phyloP scores from a whole-genome alignment of 345 rosid species.

The Streptanthus diversifolius region DNA sequence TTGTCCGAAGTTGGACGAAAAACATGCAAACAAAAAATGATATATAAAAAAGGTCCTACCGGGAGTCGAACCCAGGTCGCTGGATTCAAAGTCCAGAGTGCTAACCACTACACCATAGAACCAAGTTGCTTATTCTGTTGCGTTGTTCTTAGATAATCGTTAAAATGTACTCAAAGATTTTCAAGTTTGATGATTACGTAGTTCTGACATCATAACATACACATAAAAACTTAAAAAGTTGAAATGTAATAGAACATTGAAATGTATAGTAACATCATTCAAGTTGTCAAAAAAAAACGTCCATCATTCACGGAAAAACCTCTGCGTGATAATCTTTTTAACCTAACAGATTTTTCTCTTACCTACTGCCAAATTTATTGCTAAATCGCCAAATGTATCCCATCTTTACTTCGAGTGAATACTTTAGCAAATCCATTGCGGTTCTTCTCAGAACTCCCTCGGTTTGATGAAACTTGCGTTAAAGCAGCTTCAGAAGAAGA shows the following conservation, averaged over 20 bases:
- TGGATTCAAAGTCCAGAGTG: constrained; percentile 95
- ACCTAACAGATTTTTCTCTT: constrained; percentile 8
- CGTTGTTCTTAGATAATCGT: accelerated
- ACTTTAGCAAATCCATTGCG: constrained; percentile 87
- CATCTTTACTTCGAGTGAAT: constrained; percentile 80
- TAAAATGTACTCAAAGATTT: no score
- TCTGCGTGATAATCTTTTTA: constrained; percentile 7
- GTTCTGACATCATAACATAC: background rate
- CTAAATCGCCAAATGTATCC: constrained; percentile 80
- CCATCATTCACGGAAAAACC: background rate
- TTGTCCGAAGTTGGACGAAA: background rate
- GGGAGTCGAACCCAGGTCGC: constrained; percentile 54
- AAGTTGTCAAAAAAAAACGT: background rate
- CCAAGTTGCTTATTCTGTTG: background rate
- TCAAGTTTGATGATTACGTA: no score
- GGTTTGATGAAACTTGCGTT: constrained; percentile 33
- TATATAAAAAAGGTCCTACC: background rate
- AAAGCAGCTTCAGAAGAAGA: constrained; percentile 7
- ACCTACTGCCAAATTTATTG: constrained; percentile 4
- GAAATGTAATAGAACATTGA: background rate
- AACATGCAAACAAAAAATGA: background rate
- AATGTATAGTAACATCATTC: background rate
- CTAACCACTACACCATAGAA: constrained; percentile 96
- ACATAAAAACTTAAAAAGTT: no score
- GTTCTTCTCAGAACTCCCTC: constrained; percentile 63